Percentiles rank a stretch among this genome's conserved stretches.
Evolutionary conservation across 768 basidiomycete species (phyloP).

Genomic region (Leccinellum rugosiceps): DNA sequence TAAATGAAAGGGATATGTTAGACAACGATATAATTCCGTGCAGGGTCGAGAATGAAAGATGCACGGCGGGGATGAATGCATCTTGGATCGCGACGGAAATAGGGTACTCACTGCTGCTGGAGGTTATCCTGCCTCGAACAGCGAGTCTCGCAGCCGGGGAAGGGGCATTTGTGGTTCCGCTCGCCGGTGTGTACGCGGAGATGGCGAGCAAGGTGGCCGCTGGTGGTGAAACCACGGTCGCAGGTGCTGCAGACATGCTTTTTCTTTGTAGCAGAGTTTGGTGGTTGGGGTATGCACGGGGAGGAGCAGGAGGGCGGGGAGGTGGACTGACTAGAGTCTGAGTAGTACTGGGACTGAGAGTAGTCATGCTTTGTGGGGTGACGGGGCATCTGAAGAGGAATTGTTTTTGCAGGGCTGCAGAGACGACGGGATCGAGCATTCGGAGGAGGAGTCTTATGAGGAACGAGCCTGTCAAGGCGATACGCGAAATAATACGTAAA

Average conservation of each 20-base stretch:
- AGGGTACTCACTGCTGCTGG: constrained; percentile 34
- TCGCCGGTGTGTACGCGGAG: constrained; percentile 90
- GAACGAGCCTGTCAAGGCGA: constrained; percentile 34
- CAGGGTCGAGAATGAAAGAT: constrained; percentile 15
- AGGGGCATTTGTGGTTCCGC: constrained; percentile 89
- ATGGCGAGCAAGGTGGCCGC: constrained; percentile 85
- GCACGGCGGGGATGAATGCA: background rate
- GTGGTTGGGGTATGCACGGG: background rate
- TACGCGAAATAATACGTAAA: constrained; percentile 37
- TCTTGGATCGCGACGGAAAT: background rate
- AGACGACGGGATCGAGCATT: constrained; percentile 24
- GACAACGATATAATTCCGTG: constrained; percentile 3
- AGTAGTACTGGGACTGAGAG: constrained; percentile 18
- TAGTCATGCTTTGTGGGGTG: constrained; percentile 31
- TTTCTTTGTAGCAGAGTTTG: constrained; percentile 24
- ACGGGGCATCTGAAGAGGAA: constrained; percentile 26
- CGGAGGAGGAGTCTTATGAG: constrained; percentile 33
- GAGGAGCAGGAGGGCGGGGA: constrained; percentile 10
- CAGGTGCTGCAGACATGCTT: constrained; percentile 69
- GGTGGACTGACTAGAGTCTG: constrained; percentile 25
- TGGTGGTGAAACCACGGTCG: constrained; percentile 79
- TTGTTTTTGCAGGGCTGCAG: constrained; percentile 28
- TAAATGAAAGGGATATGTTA: constrained; percentile 28
- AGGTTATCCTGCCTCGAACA: constrained; percentile 91
- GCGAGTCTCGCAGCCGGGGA: constrained; percentile 90